Conservation (phyloP, 164 flowering plant species). For the Liriodendron chinense region DNA sequence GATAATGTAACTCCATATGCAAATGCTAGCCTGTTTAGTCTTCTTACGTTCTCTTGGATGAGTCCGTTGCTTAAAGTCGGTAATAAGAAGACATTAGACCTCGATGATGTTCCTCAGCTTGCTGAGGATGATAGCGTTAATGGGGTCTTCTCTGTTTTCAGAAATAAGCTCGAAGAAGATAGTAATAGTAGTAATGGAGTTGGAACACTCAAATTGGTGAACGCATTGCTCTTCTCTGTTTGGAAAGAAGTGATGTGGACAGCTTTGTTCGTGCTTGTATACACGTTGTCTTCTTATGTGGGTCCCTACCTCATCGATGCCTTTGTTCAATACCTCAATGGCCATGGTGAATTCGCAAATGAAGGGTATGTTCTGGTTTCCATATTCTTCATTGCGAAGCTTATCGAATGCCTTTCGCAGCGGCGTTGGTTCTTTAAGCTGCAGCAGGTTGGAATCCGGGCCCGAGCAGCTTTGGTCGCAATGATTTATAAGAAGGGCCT, state of each 20-base stretch:
- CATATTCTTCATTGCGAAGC: conserved; percentile 53
- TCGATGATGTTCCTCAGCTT: conserved; percentile 48
- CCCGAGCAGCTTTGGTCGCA: conserved; percentile 42
- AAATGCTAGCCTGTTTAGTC: conserved; percentile 31
- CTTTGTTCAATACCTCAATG: conserved; percentile 64
- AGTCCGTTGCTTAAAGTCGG: conserved; percentile 36
- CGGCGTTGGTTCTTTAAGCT: conserved; percentile 61
- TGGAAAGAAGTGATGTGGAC: conserved; percentile 48
- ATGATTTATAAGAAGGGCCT: conserved; percentile 56
- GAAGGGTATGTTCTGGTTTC: conserved; percentile 57
- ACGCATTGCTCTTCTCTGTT: conserved; percentile 37
- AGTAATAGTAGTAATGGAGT: conserved; percentile 19
- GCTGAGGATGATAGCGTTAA: conserved; percentile 25
- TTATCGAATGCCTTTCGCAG: conserved; percentile 56
- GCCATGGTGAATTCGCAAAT: conserved; percentile 29
- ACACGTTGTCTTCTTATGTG: conserved; percentile 53
- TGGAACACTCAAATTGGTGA: conserved; percentile 43
- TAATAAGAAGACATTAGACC: conserved; percentile 33
- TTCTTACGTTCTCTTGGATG: conserved; percentile 49
- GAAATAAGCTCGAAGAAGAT: conserved; percentile 19
- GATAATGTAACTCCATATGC: conserved; percentile 26
- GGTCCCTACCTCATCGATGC: conserved; percentile 76
- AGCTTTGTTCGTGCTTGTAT: conserved; percentile 33
- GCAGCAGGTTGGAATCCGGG: conserved; percentile 46
- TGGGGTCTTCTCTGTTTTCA: conserved; percentile 27